phyloP scores from a whole-genome alignment of 2,329 filamentous ascomycete genomes.

The Ophiostoma novo-ulmi region DNA sequence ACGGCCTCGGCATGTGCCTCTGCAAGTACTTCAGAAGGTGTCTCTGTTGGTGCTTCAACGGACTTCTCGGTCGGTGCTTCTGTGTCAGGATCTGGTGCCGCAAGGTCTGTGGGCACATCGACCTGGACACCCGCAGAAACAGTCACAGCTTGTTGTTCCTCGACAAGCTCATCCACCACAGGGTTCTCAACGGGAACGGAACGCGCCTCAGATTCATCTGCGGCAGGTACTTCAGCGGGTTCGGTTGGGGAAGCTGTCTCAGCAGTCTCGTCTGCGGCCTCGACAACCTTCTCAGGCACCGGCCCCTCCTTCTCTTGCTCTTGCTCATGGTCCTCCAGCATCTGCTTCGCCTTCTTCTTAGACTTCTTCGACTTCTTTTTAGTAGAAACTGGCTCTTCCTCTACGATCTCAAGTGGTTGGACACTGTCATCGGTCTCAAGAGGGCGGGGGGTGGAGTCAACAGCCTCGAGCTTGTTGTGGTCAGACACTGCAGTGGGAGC shows the following conservation, averaged over 20 bases:
- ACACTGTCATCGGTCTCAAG: constrained; percentile 15
- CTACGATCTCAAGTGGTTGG: constrained; percentile 14
- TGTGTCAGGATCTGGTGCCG: neutral
- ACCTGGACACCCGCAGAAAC: neutral
- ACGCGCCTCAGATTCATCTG: neutral
- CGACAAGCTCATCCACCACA: neutral
- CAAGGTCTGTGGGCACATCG: neutral
- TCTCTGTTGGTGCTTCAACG: neutral
- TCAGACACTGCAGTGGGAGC: neutral
- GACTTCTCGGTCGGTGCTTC: neutral
- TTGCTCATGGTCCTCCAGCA: neutral
- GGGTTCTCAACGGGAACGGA: neutral
- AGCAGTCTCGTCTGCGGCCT: neutral
- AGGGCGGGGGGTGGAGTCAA: constrained; percentile 15
- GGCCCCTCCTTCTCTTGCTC: neutral
- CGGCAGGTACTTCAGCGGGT: neutral
- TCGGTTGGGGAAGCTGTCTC: neutral
- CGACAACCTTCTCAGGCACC: neutral
- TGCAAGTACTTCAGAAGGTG: neutral
- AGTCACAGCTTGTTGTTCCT: neutral
- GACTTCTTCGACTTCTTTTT: constrained; percentile 20
- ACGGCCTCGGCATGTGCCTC: neutral
- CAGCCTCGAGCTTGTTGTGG: neutral
- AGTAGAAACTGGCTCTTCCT: constrained; percentile 9
- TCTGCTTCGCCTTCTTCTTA: constrained; percentile 14